Conservation (phyloP, 257 asterid species). For the Jasminum sambac region DNA sequence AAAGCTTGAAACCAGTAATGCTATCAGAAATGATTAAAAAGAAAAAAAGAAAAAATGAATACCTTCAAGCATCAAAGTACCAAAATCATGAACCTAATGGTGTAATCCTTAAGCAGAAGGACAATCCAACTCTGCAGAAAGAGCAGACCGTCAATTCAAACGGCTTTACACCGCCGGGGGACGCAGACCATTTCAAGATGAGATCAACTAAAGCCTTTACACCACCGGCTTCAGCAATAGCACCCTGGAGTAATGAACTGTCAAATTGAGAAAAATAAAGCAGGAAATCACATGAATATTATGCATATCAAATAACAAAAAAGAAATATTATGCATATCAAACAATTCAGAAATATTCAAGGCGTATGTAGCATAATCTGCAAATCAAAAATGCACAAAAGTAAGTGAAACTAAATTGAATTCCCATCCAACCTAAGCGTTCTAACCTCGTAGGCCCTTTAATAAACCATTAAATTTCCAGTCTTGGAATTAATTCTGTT, state of each 20-base stretch:
- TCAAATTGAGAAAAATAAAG: slow-evolving; percentile 8
- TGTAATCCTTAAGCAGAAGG: not conserved
- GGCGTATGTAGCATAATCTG: slow-evolving; percentile 28
- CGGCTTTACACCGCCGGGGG: slow-evolving; percentile 67
- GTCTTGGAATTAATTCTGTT: slow-evolving; percentile 31
- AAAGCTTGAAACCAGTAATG: slow-evolving; percentile 21
- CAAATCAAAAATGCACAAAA: slow-evolving; percentile 38
- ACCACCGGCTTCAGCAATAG: slow-evolving; percentile 87
- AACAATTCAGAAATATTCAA: slow-evolving; percentile 18
- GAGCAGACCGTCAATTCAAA: slow-evolving; percentile 15
- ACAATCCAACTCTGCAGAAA: slow-evolving; percentile 6
- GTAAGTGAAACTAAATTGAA: slow-evolving; percentile 27
- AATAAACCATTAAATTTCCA: slow-evolving; percentile 32
- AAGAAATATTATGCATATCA: slow-evolving; percentile 3
- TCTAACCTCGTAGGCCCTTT: slow-evolving; percentile 28
- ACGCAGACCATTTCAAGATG: slow-evolving; percentile 77
- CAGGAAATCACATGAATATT: not conserved
- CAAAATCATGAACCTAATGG: slow-evolving; percentile 26
- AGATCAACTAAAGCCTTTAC: slow-evolving; percentile 80
- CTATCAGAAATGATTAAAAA: slow-evolving; percentile 1
- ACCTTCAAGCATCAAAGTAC: slow-evolving; percentile 20
- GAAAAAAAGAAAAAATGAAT: slow-evolving; percentile 16
- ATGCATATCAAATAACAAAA: slow-evolving; percentile 12
- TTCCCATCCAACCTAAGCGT: slow-evolving; percentile 31
- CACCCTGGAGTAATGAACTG: slow-evolving; percentile 44